Conservation (phyloP, 345 rosid genomes). For the Aegle marmelos region DNA sequence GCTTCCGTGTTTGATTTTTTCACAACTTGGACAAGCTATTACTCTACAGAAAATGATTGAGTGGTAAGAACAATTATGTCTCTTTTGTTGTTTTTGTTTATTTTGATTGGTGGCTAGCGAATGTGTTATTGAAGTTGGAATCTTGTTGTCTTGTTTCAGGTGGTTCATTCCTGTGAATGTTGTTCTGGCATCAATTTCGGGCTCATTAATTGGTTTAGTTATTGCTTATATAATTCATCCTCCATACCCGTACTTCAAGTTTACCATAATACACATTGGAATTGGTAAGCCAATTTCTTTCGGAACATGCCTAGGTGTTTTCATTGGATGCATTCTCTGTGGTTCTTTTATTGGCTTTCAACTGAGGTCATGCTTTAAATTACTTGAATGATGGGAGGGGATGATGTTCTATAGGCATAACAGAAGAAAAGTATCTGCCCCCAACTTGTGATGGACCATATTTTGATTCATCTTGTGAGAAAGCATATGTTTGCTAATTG, state of each 20-base stretch:
- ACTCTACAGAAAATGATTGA: slow-evolving; percentile 76
- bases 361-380: not conserved
- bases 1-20: slow-evolving; percentile 97
- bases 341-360: not conserved
- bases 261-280: slow-evolving; percentile 80
- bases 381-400: not conserved
- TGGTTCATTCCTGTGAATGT: slow-evolving; percentile 98
- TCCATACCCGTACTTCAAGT: slow-evolving; percentile 95
- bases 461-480: not conserved
- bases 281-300: slow-evolving; percentile 53
- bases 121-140: not conserved
- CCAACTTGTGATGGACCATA: not conserved
- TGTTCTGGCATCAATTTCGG: slow-evolving; percentile 64
- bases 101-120: not conserved
- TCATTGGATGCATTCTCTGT: not conserved
- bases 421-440: not conserved
- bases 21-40: slow-evolving; percentile 96
- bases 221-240: slow-evolving; percentile 71
- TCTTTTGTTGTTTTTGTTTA: not conserved
- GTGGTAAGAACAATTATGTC: slow-evolving; percentile 51
- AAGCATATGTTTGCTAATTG: not conserved
- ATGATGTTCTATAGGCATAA: not conserved
- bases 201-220: slow-evolving; percentile 71
- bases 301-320: not conserved
- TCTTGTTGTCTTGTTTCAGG: slow-evolving; percentile 39